Base-by-base conservation (phyloP, 2,329 filamentous ascomycete genomes). In the Colletotrichum echinochloae region DNA sequence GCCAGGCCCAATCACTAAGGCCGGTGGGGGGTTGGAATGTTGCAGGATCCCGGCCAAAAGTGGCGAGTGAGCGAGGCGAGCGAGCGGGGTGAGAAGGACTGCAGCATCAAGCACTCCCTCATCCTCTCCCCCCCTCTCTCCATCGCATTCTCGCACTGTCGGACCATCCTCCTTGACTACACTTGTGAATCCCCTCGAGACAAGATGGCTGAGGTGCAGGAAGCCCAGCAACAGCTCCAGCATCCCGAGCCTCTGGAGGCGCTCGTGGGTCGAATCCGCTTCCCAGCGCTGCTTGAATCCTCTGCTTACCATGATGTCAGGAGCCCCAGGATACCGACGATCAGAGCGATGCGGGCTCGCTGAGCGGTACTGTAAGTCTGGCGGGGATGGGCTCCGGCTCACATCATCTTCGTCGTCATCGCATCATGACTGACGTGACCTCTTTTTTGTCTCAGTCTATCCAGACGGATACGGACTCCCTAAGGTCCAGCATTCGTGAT, bases 401-500 rank as follows among this genome's bases (percentile, higher is more conserved):
- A 5, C 7, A 11, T 35, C 7, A 4, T 30, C 26, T 8, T 54
- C 30, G 18, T 54, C 16, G 9, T 35, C 18, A 30, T 35, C 20
- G 28, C 16, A n/a, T n/a, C 28, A 18, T 56, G 35, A 28, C 54
- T 56, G 54, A 37, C 35, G 12, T 12, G 14, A 12, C 8, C 4
- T n/a, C n/a, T 37, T 30, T 9, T 33, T 60, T 2, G 28, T n/a
- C n/a, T 18, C n/a, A 61, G 59, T 61, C 59, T 20, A 12, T 51
- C 8, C n/a, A 30, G n/a, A 37, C 59, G 12, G 41, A 48, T 30
- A 48, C 44, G 4, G 57, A 60, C 59, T 67, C 72, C 23, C 41
- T 73, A 7, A 41, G 56, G n/a, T 67, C 70, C 9, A 72, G 66
- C 62, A 65, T 70, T 5, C 16, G 60, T 1, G 54, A 70, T 14